A percentile compares a stretch with the other conserved stretches of the same genome.
Evolutionary conservation across 495 filamentous ascomycete species (phyloP).

Genomic region (Eremomyces bilateralis): DNA sequence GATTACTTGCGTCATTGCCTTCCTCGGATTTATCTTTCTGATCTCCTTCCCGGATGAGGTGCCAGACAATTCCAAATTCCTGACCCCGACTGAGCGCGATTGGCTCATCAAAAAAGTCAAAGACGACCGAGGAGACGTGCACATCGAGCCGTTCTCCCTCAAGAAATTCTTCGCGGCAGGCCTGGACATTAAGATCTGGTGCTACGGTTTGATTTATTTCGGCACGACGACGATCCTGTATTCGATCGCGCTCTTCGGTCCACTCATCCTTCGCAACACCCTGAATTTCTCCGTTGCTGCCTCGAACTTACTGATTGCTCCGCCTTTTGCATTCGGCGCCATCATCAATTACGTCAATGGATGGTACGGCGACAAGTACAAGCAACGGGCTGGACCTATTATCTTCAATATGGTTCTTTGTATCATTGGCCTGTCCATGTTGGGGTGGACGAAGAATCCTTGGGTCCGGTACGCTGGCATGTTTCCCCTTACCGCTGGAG

Average conservation of each 20-base stretch:
- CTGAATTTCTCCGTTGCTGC: constrained; percentile 26
- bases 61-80: constrained; percentile 14
- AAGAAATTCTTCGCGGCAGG: constrained; percentile 15
- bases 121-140: constrained; percentile 18
- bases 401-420: constrained; percentile 29
- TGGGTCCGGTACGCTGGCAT: constrained; percentile 39
- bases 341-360: constrained; percentile 23
- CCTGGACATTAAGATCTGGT: constrained; percentile 22
- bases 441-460: constrained; percentile 27
- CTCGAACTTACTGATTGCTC: constrained; percentile 24
- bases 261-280: constrained; percentile 23
- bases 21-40: constrained; percentile 15
- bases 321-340: constrained; percentile 20
- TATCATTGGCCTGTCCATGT: constrained; percentile 28
- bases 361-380: constrained; percentile 35
- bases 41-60: constrained; percentile 14
- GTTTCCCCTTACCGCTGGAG: constrained; percentile 37
- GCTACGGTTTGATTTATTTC: constrained; percentile 25
- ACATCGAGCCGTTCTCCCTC: constrained; percentile 15
- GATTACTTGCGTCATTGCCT: constrained; percentile 20
- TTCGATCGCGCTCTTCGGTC: constrained; percentile 29
- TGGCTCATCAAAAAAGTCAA: constrained; percentile 20
- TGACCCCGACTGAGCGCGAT: constrained; percentile 15
- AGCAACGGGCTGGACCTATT: constrained; percentile 32
- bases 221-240: constrained; percentile 24